A percentile compares a stretch with the other conserved stretches of the same genome.
phyloP scores from a whole-genome alignment of 169 alveolate genomes.

The Plasmodium reichenowi region DNA sequence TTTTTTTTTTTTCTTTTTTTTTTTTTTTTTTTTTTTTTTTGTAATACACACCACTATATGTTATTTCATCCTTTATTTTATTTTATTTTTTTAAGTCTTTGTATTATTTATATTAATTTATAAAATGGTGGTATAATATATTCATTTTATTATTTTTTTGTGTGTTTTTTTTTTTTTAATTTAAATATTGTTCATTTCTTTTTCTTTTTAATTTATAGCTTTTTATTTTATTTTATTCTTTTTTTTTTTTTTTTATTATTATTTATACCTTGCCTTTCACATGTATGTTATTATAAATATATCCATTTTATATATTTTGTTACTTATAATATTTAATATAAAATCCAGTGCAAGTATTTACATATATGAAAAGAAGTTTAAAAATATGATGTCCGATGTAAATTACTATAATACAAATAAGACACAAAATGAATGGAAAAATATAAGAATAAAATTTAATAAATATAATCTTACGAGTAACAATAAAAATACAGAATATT shows the following conservation, averaged over 20 bases:
- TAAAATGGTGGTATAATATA: background rate
- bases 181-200: background rate
- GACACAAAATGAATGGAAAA: background rate
- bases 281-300: slow-evolving; percentile 39
- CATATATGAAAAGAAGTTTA: background rate
- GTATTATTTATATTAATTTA: too few species aligned
- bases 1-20: too few species aligned
- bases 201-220: background rate
- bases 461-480: background rate
- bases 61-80: too few species aligned
- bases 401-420: slow-evolving; percentile 1
- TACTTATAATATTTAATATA: slow-evolving; percentile 35
- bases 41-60: too few species aligned
- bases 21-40: too few species aligned
- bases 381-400: background rate
- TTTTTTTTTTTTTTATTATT: slow-evolving; percentile 14
- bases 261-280: slow-evolving; percentile 5
- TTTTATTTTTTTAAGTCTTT: too few species aligned
- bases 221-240: background rate
- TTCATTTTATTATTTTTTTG: background rate
- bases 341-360: slow-evolving; percentile 19
- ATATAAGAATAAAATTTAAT: background rate
- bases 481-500: background rate
- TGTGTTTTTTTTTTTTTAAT: background rate
- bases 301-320: slow-evolving; percentile 15